Base-by-base conservation (phyloP, 2,329 filamentous ascomycete genomes). In the Phoma sp. region DNA sequence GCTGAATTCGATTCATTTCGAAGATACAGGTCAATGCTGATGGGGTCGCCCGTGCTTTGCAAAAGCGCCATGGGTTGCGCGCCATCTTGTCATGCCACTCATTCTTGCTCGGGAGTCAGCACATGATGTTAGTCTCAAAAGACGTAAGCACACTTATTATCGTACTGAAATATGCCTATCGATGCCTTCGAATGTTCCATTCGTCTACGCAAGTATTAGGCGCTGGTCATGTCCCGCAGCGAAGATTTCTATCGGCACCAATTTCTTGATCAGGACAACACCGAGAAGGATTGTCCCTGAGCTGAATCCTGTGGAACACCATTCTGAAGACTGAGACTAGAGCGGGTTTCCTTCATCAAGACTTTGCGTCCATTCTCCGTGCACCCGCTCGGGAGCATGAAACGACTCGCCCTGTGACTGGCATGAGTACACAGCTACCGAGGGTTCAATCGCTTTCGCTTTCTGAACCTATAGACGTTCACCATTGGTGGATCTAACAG, bases 271-370 rank as follows among this genome's bases (percentile, higher is more conserved):
- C 28, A 42, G 29, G 23, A 34, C 34, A 40, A 34, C 29, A 40
- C 46, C 46, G 46, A 48, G 46, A 32, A 47, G 45, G 37, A 42
- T 42, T 21, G 10, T 7, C 18, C 10, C 23, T 2, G 34, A 7
- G 5, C 11, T 25, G 28, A 9, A 47, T 32, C 36, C 45, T 39
- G n/a, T 36, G 7, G 2, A 11, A 15, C 2, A 11, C 7, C 15
- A 40, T 25, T 6, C n/a, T 29, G 23, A 5, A 29, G 9, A 14
- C 7, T 11, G 28, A 4, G 12, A 11, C 10, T 4, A 11, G 28
- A 11, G 23, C 28, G 12, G 4, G 28, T 29, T 29, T 29, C 6
- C 28, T 29, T 14, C 12, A 4, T 29, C 28, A 4, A 4, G 28
- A 5, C 4, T 29, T 4, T 29, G 12, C 12, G 23, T 29, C 28